Evolutionary conservation across 306 rosid genomes (phyloP).

Genomic region (Dalbergia cultrata): DNA sequence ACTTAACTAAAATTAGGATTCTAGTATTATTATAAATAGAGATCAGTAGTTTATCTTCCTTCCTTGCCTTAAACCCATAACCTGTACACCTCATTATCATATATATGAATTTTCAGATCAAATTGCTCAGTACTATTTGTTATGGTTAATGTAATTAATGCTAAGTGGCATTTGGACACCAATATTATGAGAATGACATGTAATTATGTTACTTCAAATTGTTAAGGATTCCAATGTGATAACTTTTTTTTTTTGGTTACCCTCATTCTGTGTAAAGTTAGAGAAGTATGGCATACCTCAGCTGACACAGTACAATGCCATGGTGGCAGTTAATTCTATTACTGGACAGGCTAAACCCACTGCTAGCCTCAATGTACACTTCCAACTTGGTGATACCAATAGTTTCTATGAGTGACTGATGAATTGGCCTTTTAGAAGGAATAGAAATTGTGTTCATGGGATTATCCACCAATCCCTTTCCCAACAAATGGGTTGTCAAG

Average conservation of each 20-base stretch:
- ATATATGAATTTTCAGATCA: neutral
- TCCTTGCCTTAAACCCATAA: too few species aligned
- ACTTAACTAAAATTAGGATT: too few species aligned
- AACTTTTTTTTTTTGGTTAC: neutral
- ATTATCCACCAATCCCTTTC: conserved; percentile 89
- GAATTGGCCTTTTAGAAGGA: conserved; percentile 63
- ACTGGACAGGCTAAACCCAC: conserved; percentile 83
- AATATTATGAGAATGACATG: neutral
- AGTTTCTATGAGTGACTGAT: conserved; percentile 79
- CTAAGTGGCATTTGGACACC: conserved; percentile 6
- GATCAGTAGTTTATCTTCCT: too few species aligned
- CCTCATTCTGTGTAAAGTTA: neutral
- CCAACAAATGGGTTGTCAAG: conserved; percentile 77
- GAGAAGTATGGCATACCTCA: conserved; percentile 69
- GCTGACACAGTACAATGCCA: conserved; percentile 92
- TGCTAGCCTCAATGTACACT: conserved; percentile 88
- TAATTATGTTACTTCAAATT: neutral
- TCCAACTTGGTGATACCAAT: conserved; percentile 91
- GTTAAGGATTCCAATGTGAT: conserved; percentile 14
- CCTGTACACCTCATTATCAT: neutral
- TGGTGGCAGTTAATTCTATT: conserved; percentile 93
- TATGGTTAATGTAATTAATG: neutral
- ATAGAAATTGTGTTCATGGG: conserved; percentile 91
- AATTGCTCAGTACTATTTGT: neutral
- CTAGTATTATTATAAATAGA: too few species aligned